Percentiles rank a stretch among this genome's conserved stretches.
Conservation (phyloP, 805 yeast genomes). For the Candida palmyrensis region DNA sequence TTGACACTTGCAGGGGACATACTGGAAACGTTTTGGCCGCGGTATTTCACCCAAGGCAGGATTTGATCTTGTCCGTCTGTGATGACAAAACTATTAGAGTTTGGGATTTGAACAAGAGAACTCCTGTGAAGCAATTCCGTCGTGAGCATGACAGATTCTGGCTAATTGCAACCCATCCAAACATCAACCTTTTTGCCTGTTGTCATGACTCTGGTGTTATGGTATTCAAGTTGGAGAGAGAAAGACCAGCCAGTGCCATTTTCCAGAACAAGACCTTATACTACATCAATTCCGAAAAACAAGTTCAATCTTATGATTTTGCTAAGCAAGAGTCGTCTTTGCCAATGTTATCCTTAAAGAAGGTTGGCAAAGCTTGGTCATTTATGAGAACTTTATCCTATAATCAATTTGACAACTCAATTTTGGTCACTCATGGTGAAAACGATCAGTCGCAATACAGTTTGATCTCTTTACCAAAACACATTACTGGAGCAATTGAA, state of each 20-base stretch:
- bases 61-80: constrained; percentile 85
- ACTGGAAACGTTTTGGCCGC: constrained; percentile 88
- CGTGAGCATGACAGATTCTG: constrained; percentile 94
- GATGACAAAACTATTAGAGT: constrained; percentile 95
- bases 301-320: constrained; percentile 76
- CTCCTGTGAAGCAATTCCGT: constrained; percentile 89
- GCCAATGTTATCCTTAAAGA: constrained; percentile 80
- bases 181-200: constrained; percentile 88
- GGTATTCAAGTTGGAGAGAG: constrained; percentile 96
- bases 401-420: constrained; percentile 87
- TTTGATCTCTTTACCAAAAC: constrained; percentile 73
- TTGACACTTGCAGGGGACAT: constrained; percentile 97
- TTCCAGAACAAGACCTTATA: constrained; percentile 66
- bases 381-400: constrained; percentile 81
- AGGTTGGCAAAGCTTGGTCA: constrained; percentile 80
- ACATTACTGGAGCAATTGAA: constrained; percentile 89
- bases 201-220: constrained; percentile 97
- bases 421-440: constrained; percentile 76
- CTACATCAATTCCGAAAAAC: constrained; percentile 79
- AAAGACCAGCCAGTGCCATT: constrained; percentile 84
- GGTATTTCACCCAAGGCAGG: constrained; percentile 90
- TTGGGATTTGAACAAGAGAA: constrained; percentile 93
- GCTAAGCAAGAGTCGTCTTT: constrained; percentile 57
- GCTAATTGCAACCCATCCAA: constrained; percentile 86
- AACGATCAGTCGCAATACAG: constrained; percentile 60